A percentile compares a stretch with the other conserved stretches of the same genome.
These are phyloP conservation scores for Pseudozyma thailandica DNA, from an alignment of 1,284 basidiomycete species.

Conservation along the genomic window DNA sequence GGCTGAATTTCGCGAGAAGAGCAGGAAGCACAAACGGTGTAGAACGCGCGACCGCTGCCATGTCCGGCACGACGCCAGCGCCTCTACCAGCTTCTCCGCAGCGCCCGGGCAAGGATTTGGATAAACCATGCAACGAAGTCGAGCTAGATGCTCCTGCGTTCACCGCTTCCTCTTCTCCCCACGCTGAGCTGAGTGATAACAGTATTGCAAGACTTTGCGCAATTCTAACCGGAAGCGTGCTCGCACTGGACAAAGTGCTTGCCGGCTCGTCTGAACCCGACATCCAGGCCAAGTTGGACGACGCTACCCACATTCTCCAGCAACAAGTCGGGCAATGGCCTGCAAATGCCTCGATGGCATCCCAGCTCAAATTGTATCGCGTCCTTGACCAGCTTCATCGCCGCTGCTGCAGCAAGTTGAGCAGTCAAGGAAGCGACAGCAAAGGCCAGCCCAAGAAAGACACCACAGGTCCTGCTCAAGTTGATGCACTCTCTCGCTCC, in stretches of 20 bases:
- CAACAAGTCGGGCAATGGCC: conserved; percentile 25
- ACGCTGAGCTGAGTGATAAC: conserved; percentile 8
- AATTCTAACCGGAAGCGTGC: conserved; percentile 27
- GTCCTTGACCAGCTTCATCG: conserved; percentile 47
- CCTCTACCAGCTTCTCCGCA: neutral
- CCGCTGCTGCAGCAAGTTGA: conserved; percentile 34
- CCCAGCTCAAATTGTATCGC: conserved; percentile 45
- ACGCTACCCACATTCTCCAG: conserved; percentile 14
- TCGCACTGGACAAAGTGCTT: conserved; percentile 40
- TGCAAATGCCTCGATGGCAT: conserved; percentile 10
- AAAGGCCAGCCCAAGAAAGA: conserved; percentile 34
- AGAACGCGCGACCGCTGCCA: conserved; percentile 32
- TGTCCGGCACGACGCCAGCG: conserved; percentile 4
- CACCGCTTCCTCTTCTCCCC: no score
- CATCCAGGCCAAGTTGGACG: conserved; percentile 26
- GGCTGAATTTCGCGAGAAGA: conserved; percentile 46
- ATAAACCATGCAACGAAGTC: no score
- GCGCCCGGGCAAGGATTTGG: no score
- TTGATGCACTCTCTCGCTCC: conserved; percentile 28
- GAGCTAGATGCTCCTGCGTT: no score
- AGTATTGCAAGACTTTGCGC: conserved; percentile 27
- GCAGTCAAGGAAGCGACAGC: conserved; percentile 35
- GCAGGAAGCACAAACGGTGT: conserved; percentile 32
- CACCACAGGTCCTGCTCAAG: conserved; percentile 11
- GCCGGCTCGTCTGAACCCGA: conserved; percentile 18